phyloP scores from a whole-genome alignment of 2,329 filamentous ascomycete species.

The Beauveria scarabaeidicola region DNA sequence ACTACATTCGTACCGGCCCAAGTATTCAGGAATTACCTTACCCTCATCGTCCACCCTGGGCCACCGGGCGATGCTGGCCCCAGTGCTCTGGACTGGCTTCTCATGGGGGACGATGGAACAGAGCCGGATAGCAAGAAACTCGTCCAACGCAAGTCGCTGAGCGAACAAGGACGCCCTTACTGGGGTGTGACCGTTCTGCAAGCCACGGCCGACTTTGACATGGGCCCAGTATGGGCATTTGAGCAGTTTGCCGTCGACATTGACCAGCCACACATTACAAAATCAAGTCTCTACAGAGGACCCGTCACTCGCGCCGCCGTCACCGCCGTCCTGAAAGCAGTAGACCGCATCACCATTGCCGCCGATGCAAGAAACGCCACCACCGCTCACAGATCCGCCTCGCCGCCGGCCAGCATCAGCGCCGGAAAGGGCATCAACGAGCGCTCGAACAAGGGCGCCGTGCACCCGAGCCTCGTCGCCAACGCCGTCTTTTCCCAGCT shows the following conservation, averaged over 20 bases:
- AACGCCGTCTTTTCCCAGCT: conserved; percentile 19
- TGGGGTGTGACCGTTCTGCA: conserved; percentile 34
- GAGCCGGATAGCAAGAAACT: conserved; percentile 22
- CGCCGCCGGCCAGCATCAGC: conserved; percentile 4
- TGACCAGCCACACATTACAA: conserved; percentile 29
- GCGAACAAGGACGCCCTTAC: conserved; percentile 25
- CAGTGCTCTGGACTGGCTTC: conserved; percentile 32
- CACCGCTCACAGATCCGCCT: not conserved
- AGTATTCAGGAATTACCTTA: conserved; percentile 28
- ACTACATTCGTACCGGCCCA: conserved; percentile 28
- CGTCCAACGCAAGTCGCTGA: conserved; percentile 19
- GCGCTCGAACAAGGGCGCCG: not conserved
- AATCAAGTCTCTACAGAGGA: conserved; percentile 32
- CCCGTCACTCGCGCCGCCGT: conserved; percentile 30
- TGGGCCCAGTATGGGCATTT: conserved; percentile 35
- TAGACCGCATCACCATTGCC: conserved; percentile 26
- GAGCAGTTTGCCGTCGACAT: conserved; percentile 34
- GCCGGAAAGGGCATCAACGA: not conserved
- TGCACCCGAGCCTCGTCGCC: conserved; percentile 20
- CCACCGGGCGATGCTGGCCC: conserved; percentile 34
- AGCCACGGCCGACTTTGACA: conserved; percentile 32
- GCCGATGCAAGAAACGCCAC: conserved; percentile 9
- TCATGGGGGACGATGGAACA: conserved; percentile 33
- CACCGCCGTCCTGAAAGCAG: conserved; percentile 27
- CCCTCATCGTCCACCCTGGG: conserved; percentile 33